phyloP scores from a whole-genome alignment of 768 basidiomycete species.

The Russula compacta region DNA sequence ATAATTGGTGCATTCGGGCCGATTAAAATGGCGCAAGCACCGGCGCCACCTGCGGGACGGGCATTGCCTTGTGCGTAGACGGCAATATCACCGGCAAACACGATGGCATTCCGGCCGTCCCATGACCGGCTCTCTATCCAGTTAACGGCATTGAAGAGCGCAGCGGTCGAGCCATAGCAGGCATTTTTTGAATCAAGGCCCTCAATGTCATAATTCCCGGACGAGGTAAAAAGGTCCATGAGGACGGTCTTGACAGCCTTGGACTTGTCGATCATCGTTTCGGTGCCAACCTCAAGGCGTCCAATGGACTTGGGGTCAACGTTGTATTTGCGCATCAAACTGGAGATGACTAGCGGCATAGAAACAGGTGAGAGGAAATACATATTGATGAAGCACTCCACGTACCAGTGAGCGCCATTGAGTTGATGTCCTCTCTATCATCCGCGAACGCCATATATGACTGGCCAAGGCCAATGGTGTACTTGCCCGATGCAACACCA shows the following conservation, averaged over 20 bases:
- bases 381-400: conserved; percentile 13
- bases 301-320: conserved; percentile 95
- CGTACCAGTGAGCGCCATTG: conserved; percentile 88
- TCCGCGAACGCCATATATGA: conserved; percentile 98
- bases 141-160: conserved; percentile 97
- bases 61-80: conserved; percentile 95
- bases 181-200: conserved; percentile 99
- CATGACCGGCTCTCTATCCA: conserved; percentile 95
- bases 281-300: conserved; percentile 96
- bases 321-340: conserved; percentile 87
- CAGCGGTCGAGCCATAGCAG: conserved; percentile 97
- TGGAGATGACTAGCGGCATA: conserved; percentile 57
- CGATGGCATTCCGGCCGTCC: conserved; percentile 97
- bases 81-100: conserved; percentile 94
- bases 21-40: conserved; percentile 89
- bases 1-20: conserved; percentile 93
- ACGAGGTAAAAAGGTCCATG: conserved; percentile 93
- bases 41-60: conserved; percentile 93
- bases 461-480: conserved; percentile 97
- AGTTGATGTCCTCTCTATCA: conserved; percentile 99
- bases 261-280: conserved; percentile 99
- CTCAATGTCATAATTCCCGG: conserved; percentile 95
- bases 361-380: background rate
- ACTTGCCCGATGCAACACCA: conserved; percentile 63
- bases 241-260: conserved; percentile 97